Evolutionary conservation across 208 protist species (phyloP).

Genomic region (Acanthamoeba triangularis): DNA sequence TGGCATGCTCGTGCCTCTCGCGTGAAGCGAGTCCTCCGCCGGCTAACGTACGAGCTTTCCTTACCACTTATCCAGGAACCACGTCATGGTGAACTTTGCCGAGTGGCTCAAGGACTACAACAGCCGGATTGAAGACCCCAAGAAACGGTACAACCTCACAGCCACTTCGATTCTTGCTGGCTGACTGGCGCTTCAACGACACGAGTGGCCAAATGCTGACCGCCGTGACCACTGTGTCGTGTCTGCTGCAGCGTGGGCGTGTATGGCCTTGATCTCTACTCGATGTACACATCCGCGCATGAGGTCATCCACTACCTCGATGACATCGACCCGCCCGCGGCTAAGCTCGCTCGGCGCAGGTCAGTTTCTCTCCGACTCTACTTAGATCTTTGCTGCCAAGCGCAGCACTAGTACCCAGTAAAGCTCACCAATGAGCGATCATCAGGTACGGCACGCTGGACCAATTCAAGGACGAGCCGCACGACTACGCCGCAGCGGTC

Average conservation of each 20-base stretch:
- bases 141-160: neutral
- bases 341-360: neutral
- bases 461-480: conserved; percentile 44
- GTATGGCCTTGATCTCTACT: conserved; percentile 80
- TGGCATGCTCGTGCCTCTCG: neutral
- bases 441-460: conserved; percentile 52
- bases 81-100: conserved; percentile 22
- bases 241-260: conserved; percentile 50
- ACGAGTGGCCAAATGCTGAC: neutral
- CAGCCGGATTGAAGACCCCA: neutral
- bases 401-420: too few species aligned
- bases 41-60: neutral
- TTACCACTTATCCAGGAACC: conserved; percentile 53
- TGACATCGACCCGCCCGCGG: neutral
- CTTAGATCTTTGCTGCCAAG: neutral
- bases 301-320: conserved; percentile 80
- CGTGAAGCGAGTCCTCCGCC: too few species aligned
- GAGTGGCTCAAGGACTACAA: conserved; percentile 78
- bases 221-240: neutral
- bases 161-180: neutral
- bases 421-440: neutral
- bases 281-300: conserved; percentile 28
- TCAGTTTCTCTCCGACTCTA: neutral
- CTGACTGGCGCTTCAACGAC: too few species aligned
- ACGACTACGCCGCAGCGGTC: conserved; percentile 61